Evolutionary conservation across 345 rosid genomes (phyloP).

Genomic region (Tarenaya hassleriana): DNA sequence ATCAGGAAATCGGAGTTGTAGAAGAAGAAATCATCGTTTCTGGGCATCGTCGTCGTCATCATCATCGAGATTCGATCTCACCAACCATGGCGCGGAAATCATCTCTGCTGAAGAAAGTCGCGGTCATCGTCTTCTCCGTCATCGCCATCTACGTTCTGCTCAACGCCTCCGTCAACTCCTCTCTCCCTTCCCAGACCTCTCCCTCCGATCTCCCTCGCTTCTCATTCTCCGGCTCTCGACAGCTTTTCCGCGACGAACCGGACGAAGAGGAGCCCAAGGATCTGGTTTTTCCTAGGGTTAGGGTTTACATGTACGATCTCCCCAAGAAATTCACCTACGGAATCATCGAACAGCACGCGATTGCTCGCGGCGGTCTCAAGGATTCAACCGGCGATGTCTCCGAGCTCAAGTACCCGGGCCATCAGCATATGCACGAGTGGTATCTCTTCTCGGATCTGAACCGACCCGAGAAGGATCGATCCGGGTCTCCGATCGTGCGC

Average conservation of each 20-base stretch:
- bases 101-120: slow-evolving; percentile 53
- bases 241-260: slow-evolving; percentile 21
- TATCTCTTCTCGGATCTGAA: slow-evolving; percentile 63
- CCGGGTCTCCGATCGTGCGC: slow-evolving; percentile 51
- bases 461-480: slow-evolving; percentile 49
- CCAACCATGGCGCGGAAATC: slow-evolving; percentile 74
- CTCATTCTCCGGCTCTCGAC: slow-evolving; percentile 7
- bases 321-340: slow-evolving; percentile 76
- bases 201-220: slow-evolving; percentile 19
- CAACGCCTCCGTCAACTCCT: slow-evolving; percentile 50
- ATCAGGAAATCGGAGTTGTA: too few species aligned
- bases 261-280: slow-evolving; percentile 1
- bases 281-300: slow-evolving; percentile 31
- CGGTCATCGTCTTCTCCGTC: slow-evolving; percentile 38
- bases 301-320: slow-evolving; percentile 74
- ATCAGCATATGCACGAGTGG: slow-evolving; percentile 99
- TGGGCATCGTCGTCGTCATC: too few species aligned
- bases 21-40: too few species aligned
- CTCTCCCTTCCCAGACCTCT: slow-evolving; percentile 29
- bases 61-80: too few species aligned
- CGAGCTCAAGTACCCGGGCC: slow-evolving; percentile 73
- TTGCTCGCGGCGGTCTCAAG: slow-evolving; percentile 54
- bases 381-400: slow-evolving; percentile 39
- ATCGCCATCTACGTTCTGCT: slow-evolving; percentile 56
- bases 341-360: slow-evolving; percentile 61